phyloP scores from a whole-genome alignment of 2,329 filamentous ascomycete genomes.

The Apiospora arundinis region DNA sequence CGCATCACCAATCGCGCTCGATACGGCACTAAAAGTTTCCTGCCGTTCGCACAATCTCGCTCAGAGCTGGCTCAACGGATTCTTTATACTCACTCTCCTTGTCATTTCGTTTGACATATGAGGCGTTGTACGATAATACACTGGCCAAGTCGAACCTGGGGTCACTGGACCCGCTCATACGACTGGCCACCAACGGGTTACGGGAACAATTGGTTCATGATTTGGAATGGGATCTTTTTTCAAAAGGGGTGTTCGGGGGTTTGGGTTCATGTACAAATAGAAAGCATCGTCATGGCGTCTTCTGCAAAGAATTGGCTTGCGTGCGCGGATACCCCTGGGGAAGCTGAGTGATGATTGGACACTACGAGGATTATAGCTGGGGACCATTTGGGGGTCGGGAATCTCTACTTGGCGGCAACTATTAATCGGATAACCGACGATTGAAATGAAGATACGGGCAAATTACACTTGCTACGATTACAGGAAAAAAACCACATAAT shows the following conservation, averaged over 20 bases:
- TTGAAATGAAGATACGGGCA: constrained; percentile 16
- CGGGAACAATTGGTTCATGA: constrained; percentile 23
- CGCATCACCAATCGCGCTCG: constrained; percentile 16
- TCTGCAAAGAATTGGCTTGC: constrained; percentile 36
- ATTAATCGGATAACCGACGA: constrained; percentile 27
- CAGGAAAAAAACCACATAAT: background rate
- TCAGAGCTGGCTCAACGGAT: constrained; percentile 26
- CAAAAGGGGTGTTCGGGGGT: constrained; percentile 29
- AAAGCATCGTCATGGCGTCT: constrained; percentile 38
- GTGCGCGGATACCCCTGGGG: constrained; percentile 41
- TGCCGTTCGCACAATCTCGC: constrained; percentile 2
- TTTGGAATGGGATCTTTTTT: constrained; percentile 22
- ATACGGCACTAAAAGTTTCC: background rate
- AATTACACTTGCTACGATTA: background rate
- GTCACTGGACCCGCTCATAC: constrained; percentile 24
- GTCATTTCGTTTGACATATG: constrained; percentile 17
- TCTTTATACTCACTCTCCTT: constrained; percentile 22
- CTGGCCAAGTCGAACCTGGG: constrained; percentile 22
- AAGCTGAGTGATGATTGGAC: constrained; percentile 27
- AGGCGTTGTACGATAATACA: constrained; percentile 23
- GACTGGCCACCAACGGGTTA: constrained; percentile 21
- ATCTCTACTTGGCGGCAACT: constrained; percentile 16
- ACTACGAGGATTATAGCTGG: constrained; percentile 6
- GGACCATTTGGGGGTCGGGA: constrained; percentile 15
- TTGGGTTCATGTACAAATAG: constrained; percentile 33